Evolutionary conservation across 495 filamentous ascomycete species (phyloP).

Genomic region (Penicillium nucicola): DNA sequence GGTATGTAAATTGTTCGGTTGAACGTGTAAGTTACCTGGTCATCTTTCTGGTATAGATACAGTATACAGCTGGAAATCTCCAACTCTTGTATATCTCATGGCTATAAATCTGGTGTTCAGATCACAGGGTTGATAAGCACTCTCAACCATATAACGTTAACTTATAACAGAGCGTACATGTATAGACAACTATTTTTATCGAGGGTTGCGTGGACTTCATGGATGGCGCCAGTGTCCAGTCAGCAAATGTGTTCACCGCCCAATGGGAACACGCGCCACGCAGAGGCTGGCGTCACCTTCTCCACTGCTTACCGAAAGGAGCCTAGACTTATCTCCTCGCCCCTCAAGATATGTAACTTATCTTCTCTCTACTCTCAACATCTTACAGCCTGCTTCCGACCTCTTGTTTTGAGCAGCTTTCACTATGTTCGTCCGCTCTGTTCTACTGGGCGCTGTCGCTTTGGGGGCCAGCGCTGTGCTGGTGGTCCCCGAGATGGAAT

Average conservation of each 20-base stretch:
- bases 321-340: slow-evolving; percentile 16
- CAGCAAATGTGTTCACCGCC: neutral
- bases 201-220: neutral
- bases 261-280: slow-evolving; percentile 21
- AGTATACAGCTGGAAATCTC: too few relatives aligned
- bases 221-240: neutral
- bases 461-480: slow-evolving; percentile 47
- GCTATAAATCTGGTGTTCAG: too few relatives aligned
- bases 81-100: too few relatives aligned
- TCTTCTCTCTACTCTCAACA: slow-evolving; percentile 15
- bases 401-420: neutral
- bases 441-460: slow-evolving; percentile 39
- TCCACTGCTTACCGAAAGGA: slow-evolving; percentile 16
- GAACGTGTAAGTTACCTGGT: too few relatives aligned
- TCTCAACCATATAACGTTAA: too few relatives aligned
- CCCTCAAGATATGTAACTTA: slow-evolving; percentile 12
- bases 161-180: too few relatives aligned
- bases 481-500: slow-evolving; percentile 40
- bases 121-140: too few relatives aligned
- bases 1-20: too few relatives aligned
- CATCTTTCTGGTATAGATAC: too few relatives aligned
- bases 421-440: slow-evolving; percentile 41
- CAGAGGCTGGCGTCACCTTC: slow-evolving; percentile 29
- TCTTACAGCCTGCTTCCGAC: neutral
- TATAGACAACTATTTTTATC: too few relatives aligned